Conservation (phyloP, 495 filamentous ascomycete genomes). For the Daldinia vernicosa region DNA sequence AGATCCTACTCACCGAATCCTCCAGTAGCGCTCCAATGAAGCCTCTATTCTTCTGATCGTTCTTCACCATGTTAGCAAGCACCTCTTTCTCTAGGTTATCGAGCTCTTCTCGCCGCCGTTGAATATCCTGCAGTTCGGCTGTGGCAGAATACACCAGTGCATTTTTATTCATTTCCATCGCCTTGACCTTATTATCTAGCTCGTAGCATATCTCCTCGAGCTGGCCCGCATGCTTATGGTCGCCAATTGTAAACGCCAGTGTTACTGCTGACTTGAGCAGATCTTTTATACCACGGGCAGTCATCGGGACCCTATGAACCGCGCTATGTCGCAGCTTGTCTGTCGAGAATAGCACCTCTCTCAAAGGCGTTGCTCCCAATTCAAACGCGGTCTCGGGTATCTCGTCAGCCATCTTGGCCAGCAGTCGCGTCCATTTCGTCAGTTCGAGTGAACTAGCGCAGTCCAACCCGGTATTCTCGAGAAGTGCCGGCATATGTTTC, state of each 20-base stretch:
- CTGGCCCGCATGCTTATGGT: slow-evolving; percentile 46
- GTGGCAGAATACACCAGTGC: slow-evolving; percentile 47
- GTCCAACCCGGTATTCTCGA: slow-evolving; percentile 46
- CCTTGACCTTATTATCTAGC: slow-evolving; percentile 48
- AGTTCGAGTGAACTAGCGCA: slow-evolving; percentile 54
- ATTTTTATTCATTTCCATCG: slow-evolving; percentile 55
- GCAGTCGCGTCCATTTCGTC: slow-evolving; percentile 47
- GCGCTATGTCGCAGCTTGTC: slow-evolving; percentile 49
- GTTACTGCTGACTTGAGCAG: slow-evolving; percentile 46
- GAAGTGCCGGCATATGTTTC: slow-evolving; percentile 47
- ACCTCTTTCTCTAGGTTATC: slow-evolving; percentile 46
- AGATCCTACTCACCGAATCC: slow-evolving; percentile 45
- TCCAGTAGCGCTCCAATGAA: slow-evolving; percentile 49
- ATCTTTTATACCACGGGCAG: slow-evolving; percentile 42
- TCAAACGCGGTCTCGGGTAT: slow-evolving; percentile 38
- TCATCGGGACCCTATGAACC: slow-evolving; percentile 49
- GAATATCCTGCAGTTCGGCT: slow-evolving; percentile 45
- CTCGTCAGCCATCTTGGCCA: slow-evolving; percentile 41
- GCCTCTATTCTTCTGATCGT: slow-evolving; percentile 47
- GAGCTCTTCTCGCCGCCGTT: slow-evolving; percentile 46
- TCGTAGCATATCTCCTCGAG: slow-evolving; percentile 50
- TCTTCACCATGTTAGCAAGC: slow-evolving; percentile 39
- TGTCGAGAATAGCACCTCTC: slow-evolving; percentile 42
- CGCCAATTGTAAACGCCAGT: slow-evolving; percentile 44
- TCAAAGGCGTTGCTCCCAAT: slow-evolving; percentile 21